These are phyloP conservation scores for Pyricularia pennisetigena DNA, from an alignment of 2,329 filamentous ascomycete genomes.

Conservation along the genomic window DNA sequence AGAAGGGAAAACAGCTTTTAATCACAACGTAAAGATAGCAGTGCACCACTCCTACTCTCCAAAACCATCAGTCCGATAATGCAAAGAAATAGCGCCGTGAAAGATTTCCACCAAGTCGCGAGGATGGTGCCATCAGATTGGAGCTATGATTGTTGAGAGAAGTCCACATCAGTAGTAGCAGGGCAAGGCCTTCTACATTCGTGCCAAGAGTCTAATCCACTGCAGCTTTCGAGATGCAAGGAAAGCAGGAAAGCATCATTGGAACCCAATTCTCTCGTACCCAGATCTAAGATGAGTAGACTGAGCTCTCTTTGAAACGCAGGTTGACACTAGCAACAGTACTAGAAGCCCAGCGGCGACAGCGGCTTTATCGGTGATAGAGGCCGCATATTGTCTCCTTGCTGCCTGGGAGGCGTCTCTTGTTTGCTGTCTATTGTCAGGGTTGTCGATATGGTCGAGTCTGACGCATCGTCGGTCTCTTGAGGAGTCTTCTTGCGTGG, in stretches of 20 bases:
- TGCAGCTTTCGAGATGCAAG: background rate
- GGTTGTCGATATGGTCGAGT: slow-evolving; percentile 33
- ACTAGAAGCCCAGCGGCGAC: slow-evolving; percentile 49
- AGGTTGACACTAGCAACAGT: background rate
- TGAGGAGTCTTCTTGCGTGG: slow-evolving; percentile 9
- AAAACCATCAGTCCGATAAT: background rate
- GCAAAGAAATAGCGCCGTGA: background rate
- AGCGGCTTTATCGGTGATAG: slow-evolving; percentile 58
- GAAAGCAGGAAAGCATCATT: background rate
- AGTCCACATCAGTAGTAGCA: background rate
- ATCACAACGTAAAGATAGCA: slow-evolving; percentile 3
- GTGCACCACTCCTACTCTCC: background rate
- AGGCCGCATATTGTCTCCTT: slow-evolving; percentile 37
- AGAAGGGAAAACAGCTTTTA: slow-evolving; percentile 7
- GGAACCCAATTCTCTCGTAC: background rate
- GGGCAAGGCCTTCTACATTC: background rate
- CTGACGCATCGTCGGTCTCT: slow-evolving; percentile 32
- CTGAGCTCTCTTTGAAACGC: background rate
- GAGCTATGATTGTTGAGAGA: background rate
- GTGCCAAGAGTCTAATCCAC: background rate
- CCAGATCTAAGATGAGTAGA: background rate
- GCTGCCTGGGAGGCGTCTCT: slow-evolving; percentile 19
- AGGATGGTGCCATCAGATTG: background rate
- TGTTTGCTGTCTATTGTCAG: slow-evolving; percentile 35
- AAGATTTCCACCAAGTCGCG: background rate